Evolutionary conservation across 352 stramenopile genomes (phyloP).

Genomic region (Pythium oligandrum): DNA sequence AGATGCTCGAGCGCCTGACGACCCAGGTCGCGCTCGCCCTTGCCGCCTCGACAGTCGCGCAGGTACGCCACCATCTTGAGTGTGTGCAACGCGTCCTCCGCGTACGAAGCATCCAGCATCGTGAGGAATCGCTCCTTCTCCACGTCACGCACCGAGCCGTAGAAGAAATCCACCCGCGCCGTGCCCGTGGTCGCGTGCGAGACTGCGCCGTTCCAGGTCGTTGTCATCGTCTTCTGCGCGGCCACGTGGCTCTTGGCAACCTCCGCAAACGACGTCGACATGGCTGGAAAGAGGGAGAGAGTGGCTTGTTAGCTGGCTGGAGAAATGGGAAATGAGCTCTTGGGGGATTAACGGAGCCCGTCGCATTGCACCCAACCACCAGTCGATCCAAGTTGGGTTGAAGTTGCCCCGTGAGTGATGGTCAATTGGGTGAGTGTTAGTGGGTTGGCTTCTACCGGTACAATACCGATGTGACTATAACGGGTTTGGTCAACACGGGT

Average conservation of each 20-base stretch:
- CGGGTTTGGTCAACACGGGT: too few species aligned
- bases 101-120: conserved; percentile 33
- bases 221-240: conserved; percentile 4
- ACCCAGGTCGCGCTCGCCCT: conserved; percentile 37
- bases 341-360: too few species aligned
- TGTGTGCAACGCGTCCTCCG: conserved; percentile 42
- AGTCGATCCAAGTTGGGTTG: too few species aligned
- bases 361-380: too few species aligned
- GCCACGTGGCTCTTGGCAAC: conserved; percentile 21
- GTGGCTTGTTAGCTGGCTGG: too few species aligned
- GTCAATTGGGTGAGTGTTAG: too few species aligned
- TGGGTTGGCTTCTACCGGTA: too few species aligned
- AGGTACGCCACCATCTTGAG: conserved; percentile 53
- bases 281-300: too few species aligned
- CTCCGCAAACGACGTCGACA: conserved; percentile 18
- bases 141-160: conserved; percentile 22
- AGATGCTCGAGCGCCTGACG: conserved; percentile 36
- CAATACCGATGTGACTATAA: too few species aligned
- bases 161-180: conserved; percentile 47
- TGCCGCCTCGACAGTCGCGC: conserved; percentile 41
- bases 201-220: conserved; percentile 37
- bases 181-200: conserved; percentile 29
- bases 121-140: conserved; percentile 20
- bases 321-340: too few species aligned
- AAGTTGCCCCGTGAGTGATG: too few species aligned